Evolutionary conservation across 2,329 filamentous ascomycete genomes (phyloP).

Genomic region (Cercospora sp.): DNA sequence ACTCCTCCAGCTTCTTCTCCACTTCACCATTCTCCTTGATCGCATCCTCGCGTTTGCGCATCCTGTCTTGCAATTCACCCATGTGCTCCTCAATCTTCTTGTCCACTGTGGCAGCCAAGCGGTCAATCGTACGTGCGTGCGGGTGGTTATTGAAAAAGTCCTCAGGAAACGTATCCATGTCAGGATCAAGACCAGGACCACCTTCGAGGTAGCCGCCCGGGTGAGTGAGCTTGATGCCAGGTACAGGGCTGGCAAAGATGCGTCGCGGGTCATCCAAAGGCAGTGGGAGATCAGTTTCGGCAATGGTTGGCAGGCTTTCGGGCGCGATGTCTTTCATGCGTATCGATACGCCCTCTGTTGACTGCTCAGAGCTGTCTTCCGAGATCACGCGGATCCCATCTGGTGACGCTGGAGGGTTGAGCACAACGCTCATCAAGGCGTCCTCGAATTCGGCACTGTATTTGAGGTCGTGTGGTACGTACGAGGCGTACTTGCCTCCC

Average conservation of each 20-base stretch:
- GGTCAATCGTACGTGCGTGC: conserved; percentile 39
- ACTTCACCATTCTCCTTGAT: conserved; percentile 46
- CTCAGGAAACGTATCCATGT: conserved; percentile 43
- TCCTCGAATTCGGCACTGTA: conserved; percentile 51
- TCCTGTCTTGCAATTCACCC: conserved; percentile 37
- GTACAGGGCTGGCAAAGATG: conserved; percentile 45
- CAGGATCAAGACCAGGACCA: conserved; percentile 47
- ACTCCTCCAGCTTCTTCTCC: conserved; percentile 46
- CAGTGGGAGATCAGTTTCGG: conserved; percentile 44
- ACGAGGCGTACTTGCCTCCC: conserved; percentile 39
- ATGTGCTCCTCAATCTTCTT: conserved; percentile 35
- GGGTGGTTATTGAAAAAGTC: conserved; percentile 43
- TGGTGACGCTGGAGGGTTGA: conserved; percentile 35
- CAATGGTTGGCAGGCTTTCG: conserved; percentile 33
- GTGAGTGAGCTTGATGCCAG: conserved; percentile 50
- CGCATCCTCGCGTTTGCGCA: conserved; percentile 41
- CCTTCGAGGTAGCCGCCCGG: conserved; percentile 51
- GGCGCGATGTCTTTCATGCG: conserved; percentile 33
- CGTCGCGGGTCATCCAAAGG: conserved; percentile 47
- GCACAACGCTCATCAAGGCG: conserved; percentile 44
- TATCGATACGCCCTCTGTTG: conserved; percentile 33
- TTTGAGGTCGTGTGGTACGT: conserved; percentile 46
- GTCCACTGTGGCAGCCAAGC: conserved; percentile 39
- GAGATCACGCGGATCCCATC: conserved; percentile 34
- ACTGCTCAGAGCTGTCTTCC: conserved; percentile 33